Evolutionary conservation across 1,284 basidiomycete species (phyloP).

Genomic region (Flammula alnicola): DNA sequence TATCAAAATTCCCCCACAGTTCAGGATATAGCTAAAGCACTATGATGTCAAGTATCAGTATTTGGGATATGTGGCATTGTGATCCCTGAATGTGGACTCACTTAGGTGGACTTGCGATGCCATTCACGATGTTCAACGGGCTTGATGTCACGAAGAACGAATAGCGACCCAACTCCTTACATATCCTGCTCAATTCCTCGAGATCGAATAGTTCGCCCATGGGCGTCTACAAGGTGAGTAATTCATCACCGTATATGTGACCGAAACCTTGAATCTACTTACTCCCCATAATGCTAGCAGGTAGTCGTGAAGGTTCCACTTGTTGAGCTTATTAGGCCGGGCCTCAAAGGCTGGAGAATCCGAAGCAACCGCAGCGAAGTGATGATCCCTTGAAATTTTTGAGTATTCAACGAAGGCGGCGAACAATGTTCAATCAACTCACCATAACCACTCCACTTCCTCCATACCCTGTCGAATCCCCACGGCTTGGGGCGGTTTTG

Average conservation of each 20-base stretch:
- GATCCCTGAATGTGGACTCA: slow-evolving; percentile 8
- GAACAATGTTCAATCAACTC: background rate
- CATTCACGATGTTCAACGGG: slow-evolving; percentile 27
- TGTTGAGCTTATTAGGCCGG: slow-evolving; percentile 18
- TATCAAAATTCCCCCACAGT: background rate
- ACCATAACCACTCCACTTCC: slow-evolving; percentile 30
- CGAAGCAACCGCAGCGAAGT: slow-evolving; percentile 29
- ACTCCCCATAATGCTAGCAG: slow-evolving; percentile 30
- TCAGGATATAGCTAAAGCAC: slow-evolving; percentile 25
- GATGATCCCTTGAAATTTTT: slow-evolving; percentile 22
- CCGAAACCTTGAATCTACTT: slow-evolving; percentile 4
- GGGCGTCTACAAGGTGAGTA: slow-evolving; percentile 19
- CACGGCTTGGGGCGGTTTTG: slow-evolving; percentile 7
- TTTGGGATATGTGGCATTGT: too few relatives aligned
- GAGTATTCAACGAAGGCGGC: background rate
- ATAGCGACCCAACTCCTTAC: slow-evolving; percentile 24
- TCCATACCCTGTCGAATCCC: slow-evolving; percentile 24
- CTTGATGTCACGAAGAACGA: slow-evolving; percentile 32
- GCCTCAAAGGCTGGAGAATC: slow-evolving; percentile 29
- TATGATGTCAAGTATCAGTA: slow-evolving; percentile 2
- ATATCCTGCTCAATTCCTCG: slow-evolving; percentile 26
- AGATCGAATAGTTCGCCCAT: slow-evolving; percentile 31
- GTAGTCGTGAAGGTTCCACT: slow-evolving; percentile 30
- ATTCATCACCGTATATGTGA: background rate
- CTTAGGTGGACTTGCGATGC: slow-evolving; percentile 31